These are phyloP conservation scores for Taphrina confusa DNA, from an alignment of 1,139 yeast genomes.

Conservation along the genomic window DNA sequence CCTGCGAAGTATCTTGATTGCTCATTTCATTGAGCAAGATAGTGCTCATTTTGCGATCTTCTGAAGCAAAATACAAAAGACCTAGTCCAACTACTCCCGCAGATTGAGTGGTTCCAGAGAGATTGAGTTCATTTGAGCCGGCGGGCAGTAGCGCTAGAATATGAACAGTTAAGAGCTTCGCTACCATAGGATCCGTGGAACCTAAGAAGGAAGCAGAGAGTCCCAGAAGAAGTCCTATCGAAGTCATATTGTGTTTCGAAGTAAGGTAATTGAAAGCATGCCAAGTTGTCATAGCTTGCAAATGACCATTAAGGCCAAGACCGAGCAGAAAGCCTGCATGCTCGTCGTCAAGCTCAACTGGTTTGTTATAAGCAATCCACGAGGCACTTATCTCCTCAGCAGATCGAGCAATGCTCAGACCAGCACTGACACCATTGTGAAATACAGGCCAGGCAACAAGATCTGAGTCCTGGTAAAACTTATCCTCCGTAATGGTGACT, in stretches of 20 bases:
- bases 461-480: slow-evolving; percentile 55
- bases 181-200: slow-evolving; percentile 79
- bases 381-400: slow-evolving; percentile 79
- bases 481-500: slow-evolving; percentile 63
- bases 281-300: slow-evolving; percentile 87
- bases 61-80: slow-evolving; percentile 71
- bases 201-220: slow-evolving; percentile 89
- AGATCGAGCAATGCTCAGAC: slow-evolving; percentile 69
- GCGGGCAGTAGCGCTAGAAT: slow-evolving; percentile 87
- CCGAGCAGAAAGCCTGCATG: slow-evolving; percentile 97
- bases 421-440: slow-evolving; percentile 90
- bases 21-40: slow-evolving; percentile 68
- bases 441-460: slow-evolving; percentile 80
- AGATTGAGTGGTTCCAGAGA: slow-evolving; percentile 78
- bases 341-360: slow-evolving; percentile 67
- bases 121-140: slow-evolving; percentile 88
- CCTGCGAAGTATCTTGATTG: slow-evolving; percentile 23
- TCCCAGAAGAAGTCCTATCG: slow-evolving; percentile 84
- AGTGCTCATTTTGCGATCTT: slow-evolving; percentile 85
- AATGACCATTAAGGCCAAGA: slow-evolving; percentile 85
- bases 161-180: slow-evolving; percentile 90
- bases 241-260: slow-evolving; percentile 80
- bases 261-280: slow-evolving; percentile 91
- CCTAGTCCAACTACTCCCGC: slow-evolving; percentile 94
- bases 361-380: slow-evolving; percentile 88